A percentile compares a stretch with the other conserved stretches of the same genome.
Conservation (phyloP, 305 asterid genomes). For the Fraxinus floribunda region DNA sequence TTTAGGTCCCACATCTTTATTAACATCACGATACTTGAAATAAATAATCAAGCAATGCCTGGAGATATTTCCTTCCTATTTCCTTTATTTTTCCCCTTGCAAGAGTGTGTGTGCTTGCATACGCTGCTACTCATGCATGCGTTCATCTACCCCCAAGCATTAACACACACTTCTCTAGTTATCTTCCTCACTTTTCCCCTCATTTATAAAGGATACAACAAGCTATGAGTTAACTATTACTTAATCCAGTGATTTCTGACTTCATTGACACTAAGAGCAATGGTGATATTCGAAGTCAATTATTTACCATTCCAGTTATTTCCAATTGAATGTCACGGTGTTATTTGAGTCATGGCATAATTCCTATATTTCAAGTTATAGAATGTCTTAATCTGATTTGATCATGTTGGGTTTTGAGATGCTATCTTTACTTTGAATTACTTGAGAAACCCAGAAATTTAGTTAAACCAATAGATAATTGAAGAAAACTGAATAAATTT, state of each 20-base stretch:
- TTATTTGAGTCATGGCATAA: neutral
- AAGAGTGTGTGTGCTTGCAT: neutral
- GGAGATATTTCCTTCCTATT: neutral
- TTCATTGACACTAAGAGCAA: neutral
- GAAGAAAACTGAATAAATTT: no score
- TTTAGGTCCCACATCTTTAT: neutral
- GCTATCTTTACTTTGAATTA: no score
- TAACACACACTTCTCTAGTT: neutral
- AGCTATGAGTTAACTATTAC: neutral
- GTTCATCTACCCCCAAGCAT: neutral
- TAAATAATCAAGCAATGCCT: neutral
- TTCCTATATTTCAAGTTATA: neutral
- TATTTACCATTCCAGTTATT: neutral
- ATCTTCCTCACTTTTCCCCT: neutral
- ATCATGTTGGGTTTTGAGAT: no score
- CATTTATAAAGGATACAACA: neutral
- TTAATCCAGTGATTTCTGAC: neutral
- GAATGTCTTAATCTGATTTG: neutral
- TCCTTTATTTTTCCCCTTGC: neutral
- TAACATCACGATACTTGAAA: no score
- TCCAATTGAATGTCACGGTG: neutral
- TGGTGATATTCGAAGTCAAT: neutral
- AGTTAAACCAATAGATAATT: no score
- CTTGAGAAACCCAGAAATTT: no score
- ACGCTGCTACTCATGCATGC: neutral